Conservation (phyloP, 2,329 filamentous ascomycete genomes). For the Teratosphaeria nubilosa region DNA sequence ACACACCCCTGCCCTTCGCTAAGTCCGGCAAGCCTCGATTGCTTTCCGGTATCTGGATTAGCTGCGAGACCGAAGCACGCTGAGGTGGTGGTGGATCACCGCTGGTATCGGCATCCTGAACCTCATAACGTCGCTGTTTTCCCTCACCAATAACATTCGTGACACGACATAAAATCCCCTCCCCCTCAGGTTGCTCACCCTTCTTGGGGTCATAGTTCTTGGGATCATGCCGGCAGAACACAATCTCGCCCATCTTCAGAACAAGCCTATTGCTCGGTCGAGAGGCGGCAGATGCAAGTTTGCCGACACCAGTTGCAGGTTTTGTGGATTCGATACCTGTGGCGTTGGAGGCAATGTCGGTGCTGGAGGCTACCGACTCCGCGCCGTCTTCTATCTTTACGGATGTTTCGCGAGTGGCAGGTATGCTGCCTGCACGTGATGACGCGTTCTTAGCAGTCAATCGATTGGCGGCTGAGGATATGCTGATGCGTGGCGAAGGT, state of each 20-base stretch:
- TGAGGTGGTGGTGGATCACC: constrained; percentile 21
- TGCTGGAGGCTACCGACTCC: constrained; percentile 32
- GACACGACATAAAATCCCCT: constrained; percentile 42
- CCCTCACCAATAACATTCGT: constrained; percentile 44
- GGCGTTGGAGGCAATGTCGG: constrained; percentile 29
- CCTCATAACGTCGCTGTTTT: constrained; percentile 44
- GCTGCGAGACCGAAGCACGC: constrained; percentile 37
- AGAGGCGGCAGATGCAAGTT: constrained; percentile 13
- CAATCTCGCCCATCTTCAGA: constrained; percentile 34
- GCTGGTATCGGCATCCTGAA: constrained; percentile 37
- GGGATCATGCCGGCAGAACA: constrained; percentile 39
- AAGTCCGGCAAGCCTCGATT: constrained; percentile 35
- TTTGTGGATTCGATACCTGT: constrained; percentile 2
- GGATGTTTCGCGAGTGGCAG: constrained; percentile 37
- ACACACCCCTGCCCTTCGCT: constrained; percentile 32
- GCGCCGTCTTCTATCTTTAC: constrained; percentile 41
- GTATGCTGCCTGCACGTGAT: constrained; percentile 32
- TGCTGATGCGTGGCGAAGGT: constrained; percentile 22
- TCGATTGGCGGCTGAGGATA: constrained; percentile 13
- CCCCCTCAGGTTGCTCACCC: constrained; percentile 32
- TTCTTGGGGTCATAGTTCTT: constrained; percentile 18
- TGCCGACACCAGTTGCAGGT: constrained; percentile 10
- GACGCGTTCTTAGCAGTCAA: constrained; percentile 22
- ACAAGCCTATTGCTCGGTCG: constrained; percentile 22
- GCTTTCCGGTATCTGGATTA: constrained; percentile 34